These are phyloP conservation scores for Acer yangbiense DNA, from an alignment of 345 rosid species.

Conservation along the genomic window DNA sequence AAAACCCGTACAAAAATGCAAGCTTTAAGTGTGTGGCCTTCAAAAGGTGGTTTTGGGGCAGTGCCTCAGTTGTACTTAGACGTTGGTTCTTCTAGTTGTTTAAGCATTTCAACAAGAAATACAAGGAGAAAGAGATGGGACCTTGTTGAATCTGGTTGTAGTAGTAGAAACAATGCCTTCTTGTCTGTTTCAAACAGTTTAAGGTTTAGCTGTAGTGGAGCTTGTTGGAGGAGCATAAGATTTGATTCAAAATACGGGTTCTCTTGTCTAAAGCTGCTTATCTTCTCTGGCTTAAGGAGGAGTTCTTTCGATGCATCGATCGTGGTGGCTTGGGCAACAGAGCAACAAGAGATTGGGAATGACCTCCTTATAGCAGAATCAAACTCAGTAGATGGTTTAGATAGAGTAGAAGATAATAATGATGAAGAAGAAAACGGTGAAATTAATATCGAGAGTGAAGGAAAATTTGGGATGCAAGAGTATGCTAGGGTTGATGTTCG, in stretches of 20 bases:
- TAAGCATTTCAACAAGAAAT: conserved; percentile 20
- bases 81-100: conserved; percentile 38
- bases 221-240: conserved; percentile 27
- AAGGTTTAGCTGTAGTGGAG: conserved; percentile 21
- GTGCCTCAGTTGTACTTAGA: conserved; percentile 54
- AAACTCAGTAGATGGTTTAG: conserved; percentile 24
- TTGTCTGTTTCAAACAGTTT: conserved; percentile 37
- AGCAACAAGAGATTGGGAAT: conserved; percentile 52
- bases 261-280: conserved; percentile 30
- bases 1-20: conserved; percentile 54
- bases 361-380: conserved; percentile 38
- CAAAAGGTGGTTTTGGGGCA: conserved; percentile 42
- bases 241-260: conserved; percentile 29
- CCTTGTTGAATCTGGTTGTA: conserved; percentile 28
- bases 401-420: conserved; percentile 25
- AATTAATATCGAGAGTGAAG: conserved; percentile 11
- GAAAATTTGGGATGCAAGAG: conserved; percentile 24
- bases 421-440: conserved; percentile 17
- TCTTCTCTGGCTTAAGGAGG: conserved; percentile 38
- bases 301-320: conserved; percentile 33
- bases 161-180: conserved; percentile 32
- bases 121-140: conserved; percentile 32
- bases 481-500: conserved; percentile 57
- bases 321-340: conserved; percentile 55
- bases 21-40: conserved; percentile 60